Evolutionary conservation across 805 yeast species (phyloP).

Genomic region (Cyberlindnera bimundalis): DNA sequence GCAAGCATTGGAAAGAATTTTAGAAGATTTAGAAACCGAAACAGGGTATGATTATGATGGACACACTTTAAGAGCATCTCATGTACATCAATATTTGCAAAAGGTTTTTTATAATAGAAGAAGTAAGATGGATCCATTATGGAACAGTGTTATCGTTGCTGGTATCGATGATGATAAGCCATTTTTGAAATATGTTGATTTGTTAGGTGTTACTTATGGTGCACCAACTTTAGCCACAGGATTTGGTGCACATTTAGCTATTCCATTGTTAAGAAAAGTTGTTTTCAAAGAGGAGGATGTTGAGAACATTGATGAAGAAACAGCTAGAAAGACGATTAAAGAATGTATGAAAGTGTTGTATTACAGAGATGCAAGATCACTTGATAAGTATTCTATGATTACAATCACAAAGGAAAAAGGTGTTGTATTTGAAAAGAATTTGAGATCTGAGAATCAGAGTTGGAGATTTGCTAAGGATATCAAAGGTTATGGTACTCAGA

Average conservation of each 20-base stretch:
- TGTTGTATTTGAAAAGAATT: conserved; percentile 60
- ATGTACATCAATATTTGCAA: conserved; percentile 83
- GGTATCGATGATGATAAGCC: conserved; percentile 77
- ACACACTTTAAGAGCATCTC: conserved; percentile 72
- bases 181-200: conserved; percentile 80
- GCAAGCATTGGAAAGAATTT: conserved; percentile 71
- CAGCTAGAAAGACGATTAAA: conserved; percentile 72
- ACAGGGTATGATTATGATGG: conserved; percentile 75
- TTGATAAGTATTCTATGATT: conserved; percentile 80
- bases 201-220: conserved; percentile 86
- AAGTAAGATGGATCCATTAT: conserved; percentile 89
- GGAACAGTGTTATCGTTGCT: conserved; percentile 92
- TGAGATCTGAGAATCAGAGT: conserved; percentile 69
- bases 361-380: conserved; percentile 94
- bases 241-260: conserved; percentile 91
- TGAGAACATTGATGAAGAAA: conserved; percentile 60
- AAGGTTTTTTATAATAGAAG: conserved; percentile 84
- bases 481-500: conserved; percentile 84
- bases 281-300: conserved; percentile 79
- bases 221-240: conserved; percentile 94
- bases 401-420: conserved; percentile 63
- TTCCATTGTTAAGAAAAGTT: conserved; percentile 83
- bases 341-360: conserved; percentile 92
- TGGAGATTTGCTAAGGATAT: conserved; percentile 91
- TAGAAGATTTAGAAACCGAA: conserved; percentile 76